Conservation (phyloP, 225 moss, liverwort and hornwort genomes). For the Pseudoscleropodium purum region DNA sequence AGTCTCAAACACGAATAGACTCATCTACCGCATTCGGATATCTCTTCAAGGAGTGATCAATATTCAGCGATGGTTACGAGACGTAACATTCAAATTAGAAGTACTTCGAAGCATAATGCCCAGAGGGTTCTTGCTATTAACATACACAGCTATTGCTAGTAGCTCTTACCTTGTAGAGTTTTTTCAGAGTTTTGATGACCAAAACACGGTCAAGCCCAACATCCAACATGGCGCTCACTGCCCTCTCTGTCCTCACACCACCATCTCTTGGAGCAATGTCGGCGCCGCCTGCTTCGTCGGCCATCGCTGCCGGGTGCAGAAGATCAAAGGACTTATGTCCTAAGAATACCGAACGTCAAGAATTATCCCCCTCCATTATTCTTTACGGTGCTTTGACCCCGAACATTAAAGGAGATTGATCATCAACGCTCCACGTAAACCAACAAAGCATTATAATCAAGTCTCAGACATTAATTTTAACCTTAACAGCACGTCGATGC, state of each 20-base stretch:
- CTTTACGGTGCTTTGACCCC: neutral
- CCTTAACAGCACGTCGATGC: neutral
- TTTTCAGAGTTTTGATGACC: slow-evolving; percentile 24
- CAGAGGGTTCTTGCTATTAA: neutral
- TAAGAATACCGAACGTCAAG: neutral
- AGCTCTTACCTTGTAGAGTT: slow-evolving; percentile 22
- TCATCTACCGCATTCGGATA: neutral
- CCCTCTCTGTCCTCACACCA: slow-evolving; percentile 29
- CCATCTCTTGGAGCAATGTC: slow-evolving; percentile 22
- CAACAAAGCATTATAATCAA: neutral
- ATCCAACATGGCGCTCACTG: slow-evolving; percentile 25
- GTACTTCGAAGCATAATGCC: neutral
- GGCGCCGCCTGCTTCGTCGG: slow-evolving; percentile 1
- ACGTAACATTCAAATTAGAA: neutral
- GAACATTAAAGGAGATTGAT: neutral
- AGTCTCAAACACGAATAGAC: neutral
- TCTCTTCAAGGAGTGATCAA: neutral
- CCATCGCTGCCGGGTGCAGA: slow-evolving; percentile 6
- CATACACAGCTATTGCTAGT: neutral
- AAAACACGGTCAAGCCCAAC: slow-evolving; percentile 22
- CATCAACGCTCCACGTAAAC: neutral
- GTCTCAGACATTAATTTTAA: neutral
- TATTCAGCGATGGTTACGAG: neutral
- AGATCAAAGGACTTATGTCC: neutral
- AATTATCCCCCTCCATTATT: neutral